Base-by-base conservation (phyloP, 2,329 filamentous ascomycete species). In the Sporothrix mexicana region DNA sequence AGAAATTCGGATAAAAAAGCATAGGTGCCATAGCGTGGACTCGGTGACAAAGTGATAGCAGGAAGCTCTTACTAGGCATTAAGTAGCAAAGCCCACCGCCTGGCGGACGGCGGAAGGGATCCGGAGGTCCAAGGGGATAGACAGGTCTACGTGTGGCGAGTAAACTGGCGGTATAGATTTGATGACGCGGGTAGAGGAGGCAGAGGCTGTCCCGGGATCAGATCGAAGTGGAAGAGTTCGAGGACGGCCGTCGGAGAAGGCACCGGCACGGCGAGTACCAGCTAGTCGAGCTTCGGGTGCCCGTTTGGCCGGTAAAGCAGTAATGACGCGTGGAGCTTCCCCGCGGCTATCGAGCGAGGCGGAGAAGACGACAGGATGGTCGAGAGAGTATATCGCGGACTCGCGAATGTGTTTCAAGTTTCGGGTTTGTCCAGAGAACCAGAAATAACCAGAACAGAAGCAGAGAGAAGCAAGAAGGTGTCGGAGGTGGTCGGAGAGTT, bases 61-160 rank as follows among this genome's bases (percentile, higher is more conserved):
- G 41, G 41, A 13, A 45, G 30, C 53, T 20, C 73, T 23, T 74
- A 77, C 76, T 72, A 72, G 76, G 76, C 76, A 77, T 77, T 64
- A 75, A 77, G 73, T 61, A 69, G 69, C 43, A 68, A 70, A 64
- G 64, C 71, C 74, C 66, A 72, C 74, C 75, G 73, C 73, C 75
- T 72, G 59, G 66, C 72, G 53, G 70, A 70, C 70, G 72, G 74
- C 74, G 68, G 74, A 68, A 45, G 69, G 61, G 69, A 41, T 20
- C 30, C 13, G 25, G 51, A 13, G 30, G 61, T 64, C 67, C 69
- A 64, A 64, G 67, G 49, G 36, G 68, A 7, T 45, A 41, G 66
- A 30, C n/a, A 55, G 71, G 36, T 66, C n/a, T 25, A 66, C 3
- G 20, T 8, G 17, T 3, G 43, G 25, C 61, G 20, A 43, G 8